Conservation (phyloP, 805 yeast species). For the Pichia paraexigua region DNA sequence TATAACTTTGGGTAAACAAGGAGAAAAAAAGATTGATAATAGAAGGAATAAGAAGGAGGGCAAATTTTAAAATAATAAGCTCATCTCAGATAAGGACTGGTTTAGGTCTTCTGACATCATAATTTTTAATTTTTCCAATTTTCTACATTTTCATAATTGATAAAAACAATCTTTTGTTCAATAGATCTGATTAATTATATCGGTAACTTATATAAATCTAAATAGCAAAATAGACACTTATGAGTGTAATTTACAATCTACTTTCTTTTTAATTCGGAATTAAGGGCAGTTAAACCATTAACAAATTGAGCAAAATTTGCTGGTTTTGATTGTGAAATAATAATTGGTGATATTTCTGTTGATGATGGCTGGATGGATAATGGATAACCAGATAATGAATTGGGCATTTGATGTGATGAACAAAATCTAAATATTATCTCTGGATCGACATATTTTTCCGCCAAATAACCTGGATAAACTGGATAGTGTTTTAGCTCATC, state of each 20-base stretch:
- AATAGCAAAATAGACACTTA: neutral
- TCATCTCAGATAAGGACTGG: neutral
- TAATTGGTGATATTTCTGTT: neutral
- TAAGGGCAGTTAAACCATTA: neutral
- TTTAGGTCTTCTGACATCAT: neutral
- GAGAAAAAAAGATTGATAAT: neutral
- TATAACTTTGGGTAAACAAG: neutral
- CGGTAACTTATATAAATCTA: neutral
- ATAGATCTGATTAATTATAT: neutral
- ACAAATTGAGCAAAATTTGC: constrained; percentile 3
- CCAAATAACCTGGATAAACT: neutral
- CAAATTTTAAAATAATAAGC: neutral
- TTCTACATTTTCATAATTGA: neutral
- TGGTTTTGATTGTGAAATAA: constrained; percentile 1
- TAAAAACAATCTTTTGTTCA: no score
- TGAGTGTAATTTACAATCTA: neutral
- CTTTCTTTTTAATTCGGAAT: neutral
- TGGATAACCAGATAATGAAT: constrained; percentile 11
- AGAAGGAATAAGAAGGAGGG: neutral
- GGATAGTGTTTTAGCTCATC: constrained; percentile 2
- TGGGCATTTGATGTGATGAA: neutral
- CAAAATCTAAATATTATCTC: constrained; percentile 9
- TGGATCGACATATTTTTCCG: constrained; percentile 6
- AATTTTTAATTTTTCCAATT: neutral
- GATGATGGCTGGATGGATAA: neutral